Percentiles rank a stretch among this genome's conserved stretches.
Evolutionary conservation across 192 early-diverging fungal genomes (phyloP).

Genomic region (Coemansia nantahalensis): DNA sequence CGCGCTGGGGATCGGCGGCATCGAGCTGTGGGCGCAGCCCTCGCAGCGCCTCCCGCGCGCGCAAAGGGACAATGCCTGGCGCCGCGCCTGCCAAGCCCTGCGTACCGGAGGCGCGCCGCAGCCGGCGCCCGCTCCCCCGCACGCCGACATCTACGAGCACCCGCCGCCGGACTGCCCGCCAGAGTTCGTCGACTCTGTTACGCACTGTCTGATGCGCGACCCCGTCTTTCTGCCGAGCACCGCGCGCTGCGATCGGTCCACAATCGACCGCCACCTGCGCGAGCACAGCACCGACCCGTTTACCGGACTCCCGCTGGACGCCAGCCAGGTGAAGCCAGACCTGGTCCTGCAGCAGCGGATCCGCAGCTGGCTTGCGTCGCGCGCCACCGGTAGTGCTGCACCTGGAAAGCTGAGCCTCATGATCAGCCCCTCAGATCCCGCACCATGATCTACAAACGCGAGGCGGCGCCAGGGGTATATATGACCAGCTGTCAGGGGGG

Average conservation of each 20-base stretch:
- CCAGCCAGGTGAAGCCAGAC: constrained; percentile 9
- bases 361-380: constrained; percentile 5
- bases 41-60: constrained; percentile 16
- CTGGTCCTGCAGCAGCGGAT: constrained; percentile 18
- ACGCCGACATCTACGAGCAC: too few species aligned
- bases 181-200: constrained; percentile 31
- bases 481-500: too few species aligned
- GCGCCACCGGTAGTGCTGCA: too few species aligned
- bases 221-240: constrained; percentile 25
- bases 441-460: too few species aligned
- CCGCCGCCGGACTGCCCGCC: constrained; percentile 8
- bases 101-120: background rate
- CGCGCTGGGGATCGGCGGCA: constrained; percentile 8
- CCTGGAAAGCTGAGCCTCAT: too few species aligned
- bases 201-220: constrained; percentile 22
- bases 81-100: background rate
- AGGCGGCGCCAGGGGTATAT: too few species aligned
- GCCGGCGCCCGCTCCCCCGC: background rate
- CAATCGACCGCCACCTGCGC: constrained; percentile 17
- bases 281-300: constrained; percentile 24
- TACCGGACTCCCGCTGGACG: constrained; percentile 20
- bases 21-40: constrained; percentile 30
- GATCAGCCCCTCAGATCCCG: too few species aligned
- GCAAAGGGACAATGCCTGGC: constrained; percentile 10
- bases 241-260: constrained; percentile 20